These are phyloP conservation scores for Teratosphaeria gauchensis DNA, from an alignment of 2,329 filamentous ascomycete species.

Conservation along the genomic window DNA sequence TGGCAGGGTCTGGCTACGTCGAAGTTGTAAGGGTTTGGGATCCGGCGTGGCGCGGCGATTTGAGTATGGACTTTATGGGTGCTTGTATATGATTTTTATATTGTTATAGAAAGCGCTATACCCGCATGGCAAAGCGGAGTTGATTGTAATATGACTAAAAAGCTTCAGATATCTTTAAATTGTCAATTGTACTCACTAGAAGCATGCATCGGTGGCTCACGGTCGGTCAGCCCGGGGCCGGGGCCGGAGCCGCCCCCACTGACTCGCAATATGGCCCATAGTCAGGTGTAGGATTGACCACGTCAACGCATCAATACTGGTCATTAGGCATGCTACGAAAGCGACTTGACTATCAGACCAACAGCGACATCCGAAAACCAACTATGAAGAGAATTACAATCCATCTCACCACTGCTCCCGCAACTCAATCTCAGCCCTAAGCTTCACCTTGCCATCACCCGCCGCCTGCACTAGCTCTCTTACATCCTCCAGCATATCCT, in stretches of 20 bases:
- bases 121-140: neutral
- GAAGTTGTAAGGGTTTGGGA: slow-evolving; percentile 36
- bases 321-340: too few relatives aligned
- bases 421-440: neutral
- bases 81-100: neutral
- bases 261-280: too few relatives aligned
- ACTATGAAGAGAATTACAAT: neutral
- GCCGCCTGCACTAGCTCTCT: neutral
- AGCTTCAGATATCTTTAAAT: neutral
- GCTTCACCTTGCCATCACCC: neutral
- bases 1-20: slow-evolving; percentile 50
- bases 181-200: too few relatives aligned
- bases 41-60: neutral
- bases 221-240: neutral
- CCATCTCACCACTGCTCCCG: neutral
- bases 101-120: neutral
- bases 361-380: too few relatives aligned
- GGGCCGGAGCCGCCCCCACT: too few relatives aligned
- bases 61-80: neutral
- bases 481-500: neutral
- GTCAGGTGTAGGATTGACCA: too few relatives aligned
- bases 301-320: too few relatives aligned
- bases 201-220: too few relatives aligned
- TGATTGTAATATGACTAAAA: neutral
- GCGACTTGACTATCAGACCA: too few relatives aligned